A percentile compares a stretch with the other conserved stretches of the same genome.
Conservation (phyloP, 371 early-diverging fungal genomes). For the Basidiobolus meristosporus region DNA sequence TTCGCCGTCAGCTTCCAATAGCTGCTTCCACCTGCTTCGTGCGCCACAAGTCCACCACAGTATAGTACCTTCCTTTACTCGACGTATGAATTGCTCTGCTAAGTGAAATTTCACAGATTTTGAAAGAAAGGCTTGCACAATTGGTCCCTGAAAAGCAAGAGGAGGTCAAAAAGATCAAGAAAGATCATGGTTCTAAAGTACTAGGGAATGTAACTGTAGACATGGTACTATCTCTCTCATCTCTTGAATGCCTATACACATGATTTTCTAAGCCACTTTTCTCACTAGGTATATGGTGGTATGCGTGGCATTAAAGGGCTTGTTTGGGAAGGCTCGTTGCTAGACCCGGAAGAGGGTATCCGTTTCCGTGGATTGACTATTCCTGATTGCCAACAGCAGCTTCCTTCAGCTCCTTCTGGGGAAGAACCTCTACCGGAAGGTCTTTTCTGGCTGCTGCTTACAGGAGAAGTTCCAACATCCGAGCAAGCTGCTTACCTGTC, state of each 20-base stretch:
- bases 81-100: no score
- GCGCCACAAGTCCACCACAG: no score
- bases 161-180: constrained; percentile 83
- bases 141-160: constrained; percentile 86
- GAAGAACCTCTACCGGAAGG: constrained; percentile 96
- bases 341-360: constrained; percentile 97
- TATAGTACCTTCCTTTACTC: no score
- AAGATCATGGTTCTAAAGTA: constrained; percentile 71
- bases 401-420: constrained; percentile 71
- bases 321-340: constrained; percentile 92
- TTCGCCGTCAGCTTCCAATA: no score
- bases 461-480: constrained; percentile 88
- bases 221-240: no score
- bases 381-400: constrained; percentile 83
- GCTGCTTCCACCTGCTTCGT: no score
- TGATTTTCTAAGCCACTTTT: no score
- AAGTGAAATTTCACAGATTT: no score
- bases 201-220: constrained; percentile 92
- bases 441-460: constrained; percentile 93
- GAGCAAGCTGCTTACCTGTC: constrained; percentile 83
- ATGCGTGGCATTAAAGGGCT: constrained; percentile 99
- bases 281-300: constrained; percentile 93
- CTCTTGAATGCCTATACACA: no score
- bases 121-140: constrained; percentile 86
- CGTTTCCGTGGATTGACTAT: constrained; percentile 94